phyloP scores from a whole-genome alignment of 1,284 basidiomycete species.

The Inonotus obliquus region DNA sequence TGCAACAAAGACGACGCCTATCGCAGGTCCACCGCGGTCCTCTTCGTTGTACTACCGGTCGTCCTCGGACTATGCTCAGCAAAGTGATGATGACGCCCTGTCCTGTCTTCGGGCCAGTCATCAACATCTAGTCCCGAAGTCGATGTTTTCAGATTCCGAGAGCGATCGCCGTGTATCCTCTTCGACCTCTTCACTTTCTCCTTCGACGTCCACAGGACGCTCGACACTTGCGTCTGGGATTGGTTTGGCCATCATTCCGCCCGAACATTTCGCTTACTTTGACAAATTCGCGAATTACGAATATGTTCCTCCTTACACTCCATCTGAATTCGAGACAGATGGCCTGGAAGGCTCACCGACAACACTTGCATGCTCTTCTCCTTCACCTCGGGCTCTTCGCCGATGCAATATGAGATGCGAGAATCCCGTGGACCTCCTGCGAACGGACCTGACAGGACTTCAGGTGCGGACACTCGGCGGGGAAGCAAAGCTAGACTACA shows the following conservation, averaged over 20 bases:
- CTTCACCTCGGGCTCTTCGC: neutral
- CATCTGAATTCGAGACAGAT: constrained; percentile 1
- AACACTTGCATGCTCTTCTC: constrained; percentile 4
- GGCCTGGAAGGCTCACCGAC: constrained; percentile 7
- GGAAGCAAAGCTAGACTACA: neutral
- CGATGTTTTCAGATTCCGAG: constrained; percentile 13
- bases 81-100: neutral
- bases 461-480: neutral
- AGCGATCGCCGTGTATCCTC: constrained; percentile 13
- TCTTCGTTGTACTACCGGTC: constrained; percentile 11
- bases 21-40: neutral
- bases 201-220: neutral
- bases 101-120: neutral
- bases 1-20: neutral
- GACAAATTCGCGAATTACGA: constrained; percentile 3
- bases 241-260: constrained; percentile 14
- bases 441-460: neutral
- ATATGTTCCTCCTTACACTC: neutral
- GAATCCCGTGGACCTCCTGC: constrained; percentile 1
- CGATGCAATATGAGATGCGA: neutral
- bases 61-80: neutral
- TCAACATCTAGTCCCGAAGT: constrained; percentile 7
- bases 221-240: constrained; percentile 7
- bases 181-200: constrained; percentile 6
- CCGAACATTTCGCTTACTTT: constrained; percentile 13